Conservation (phyloP, 2,329 filamentous ascomycete species). For the Ceratocystis diversiconidia region DNA sequence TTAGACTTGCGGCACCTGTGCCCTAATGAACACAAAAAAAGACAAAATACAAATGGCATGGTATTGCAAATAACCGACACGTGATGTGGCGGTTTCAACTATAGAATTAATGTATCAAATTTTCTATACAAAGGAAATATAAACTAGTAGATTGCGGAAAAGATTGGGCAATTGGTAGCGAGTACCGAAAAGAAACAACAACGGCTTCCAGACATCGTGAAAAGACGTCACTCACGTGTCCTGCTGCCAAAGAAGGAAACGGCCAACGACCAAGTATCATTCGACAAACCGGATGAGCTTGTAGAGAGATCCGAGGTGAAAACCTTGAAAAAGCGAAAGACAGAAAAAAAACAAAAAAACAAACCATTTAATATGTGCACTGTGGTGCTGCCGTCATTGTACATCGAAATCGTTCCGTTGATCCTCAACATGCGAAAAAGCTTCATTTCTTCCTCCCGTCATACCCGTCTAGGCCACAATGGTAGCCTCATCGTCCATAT, state of each 20-base stretch:
- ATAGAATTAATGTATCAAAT: not conserved
- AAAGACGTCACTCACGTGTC: constrained; percentile 3
- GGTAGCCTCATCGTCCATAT: constrained; percentile 7
- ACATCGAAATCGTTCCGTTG: constrained; percentile 4
- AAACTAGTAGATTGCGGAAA: not conserved
- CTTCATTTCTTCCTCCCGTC: not conserved
- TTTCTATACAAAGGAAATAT: constrained; percentile 7
- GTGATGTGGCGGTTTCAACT: not conserved
- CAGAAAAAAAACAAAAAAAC: constrained; percentile 3
- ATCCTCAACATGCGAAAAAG: not conserved
- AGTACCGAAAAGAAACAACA: not conserved
- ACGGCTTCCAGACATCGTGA: not conserved
- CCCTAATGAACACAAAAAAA: not conserved
- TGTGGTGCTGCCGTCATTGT: not conserved
- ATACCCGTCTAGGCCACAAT: not conserved
- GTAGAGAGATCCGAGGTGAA: not conserved
- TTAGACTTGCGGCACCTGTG: not conserved
- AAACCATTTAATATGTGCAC: constrained; percentile 1
- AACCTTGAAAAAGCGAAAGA: constrained; percentile 6
- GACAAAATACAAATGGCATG: not conserved
- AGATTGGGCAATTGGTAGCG: not conserved
- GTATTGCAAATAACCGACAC: not conserved
- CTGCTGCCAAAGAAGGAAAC: not conserved
- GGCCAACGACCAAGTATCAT: constrained; percentile 3
- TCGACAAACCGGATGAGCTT: not conserved